Evolutionary conservation across 2,329 filamentous ascomycete genomes (phyloP), one percentile per base, ranked within the genome.

Genomic region (Exophiala sideris): DNA sequence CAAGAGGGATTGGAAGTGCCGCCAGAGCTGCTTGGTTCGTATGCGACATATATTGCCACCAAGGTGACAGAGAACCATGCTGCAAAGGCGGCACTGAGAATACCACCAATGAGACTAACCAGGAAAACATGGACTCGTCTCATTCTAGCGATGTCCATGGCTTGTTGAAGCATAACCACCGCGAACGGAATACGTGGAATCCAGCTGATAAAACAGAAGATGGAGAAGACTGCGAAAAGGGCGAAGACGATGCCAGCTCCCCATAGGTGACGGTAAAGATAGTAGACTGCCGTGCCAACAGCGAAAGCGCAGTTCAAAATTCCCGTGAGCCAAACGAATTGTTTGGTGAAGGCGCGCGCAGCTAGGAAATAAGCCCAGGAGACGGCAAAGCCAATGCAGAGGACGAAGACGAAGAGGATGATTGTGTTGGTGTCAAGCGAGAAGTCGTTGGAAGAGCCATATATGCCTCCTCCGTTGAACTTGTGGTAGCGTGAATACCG

Each of bases 251-350:
- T 92, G 34, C 89, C 92, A 9, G 88, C 91, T 5, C 86, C 87
- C 73, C 85, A 96, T 68, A 92, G 89, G 53, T 81, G 81, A 40
- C 83, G 78, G 56, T 80, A 84, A 41, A 96, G 82, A 77, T 95
- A 95, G 72, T 91, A 95, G 48, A 92, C 84, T 8, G 89, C 90
- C 0, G 90, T 95, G 1, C 82, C 91, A n/a, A 96, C 76, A 0
- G 89, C 89, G 64, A 90, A 86, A 50, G 87, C 74, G 64, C 96
- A 87, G 70, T 96, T 95, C 52, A 95, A 76, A 48, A 96, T 92
- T 10, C 89, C 90, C 0, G 91, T 95, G 36, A 91, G 82, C 89
- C 90, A 96, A 68, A 96, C 95, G 63, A 96, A 91, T 66, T 89
- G 83, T 73, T 94, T 95, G 3, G 91, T 91, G 61, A 92, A 92